phyloP scores from a whole-genome alignment of 768 basidiomycete species.

The Trametes villosa region DNA sequence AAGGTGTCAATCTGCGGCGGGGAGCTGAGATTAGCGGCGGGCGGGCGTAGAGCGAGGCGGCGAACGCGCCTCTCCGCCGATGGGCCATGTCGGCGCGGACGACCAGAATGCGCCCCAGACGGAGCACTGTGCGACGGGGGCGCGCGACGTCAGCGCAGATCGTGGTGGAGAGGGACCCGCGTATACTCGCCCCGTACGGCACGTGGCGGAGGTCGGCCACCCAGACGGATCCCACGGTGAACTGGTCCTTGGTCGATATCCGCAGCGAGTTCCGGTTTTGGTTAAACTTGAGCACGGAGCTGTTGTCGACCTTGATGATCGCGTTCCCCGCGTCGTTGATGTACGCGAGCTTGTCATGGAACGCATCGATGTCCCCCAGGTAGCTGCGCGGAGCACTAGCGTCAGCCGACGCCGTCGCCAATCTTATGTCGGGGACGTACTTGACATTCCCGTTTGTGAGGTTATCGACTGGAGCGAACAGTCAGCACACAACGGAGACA shows the following conservation, averaged over 20 bases:
- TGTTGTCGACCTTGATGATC: conserved; percentile 79
- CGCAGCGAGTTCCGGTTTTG: conserved; percentile 71
- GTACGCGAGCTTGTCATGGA: conserved; percentile 57
- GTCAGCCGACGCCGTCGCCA: not conserved
- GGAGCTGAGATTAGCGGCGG: conserved; percentile 36
- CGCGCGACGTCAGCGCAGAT: not conserved
- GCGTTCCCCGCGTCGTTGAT: conserved; percentile 72
- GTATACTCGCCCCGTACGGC: conserved; percentile 58
- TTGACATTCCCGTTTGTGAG: conserved; percentile 67
- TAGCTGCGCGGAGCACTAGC: conserved; percentile 41
- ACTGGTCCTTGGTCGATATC: conserved; percentile 61
- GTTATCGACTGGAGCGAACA: conserved; percentile 56
- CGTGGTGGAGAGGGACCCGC: not conserved
- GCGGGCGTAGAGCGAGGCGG: conserved; percentile 8
- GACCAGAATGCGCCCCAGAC: conserved; percentile 72
- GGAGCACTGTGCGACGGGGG: conserved; percentile 56
- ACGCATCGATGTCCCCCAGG: conserved; percentile 48
- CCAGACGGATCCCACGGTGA: conserved; percentile 64
- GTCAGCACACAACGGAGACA: not conserved
- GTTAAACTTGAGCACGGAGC: conserved; percentile 50
- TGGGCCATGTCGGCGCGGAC: conserved; percentile 62
- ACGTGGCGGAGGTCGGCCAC: conserved; percentile 66
- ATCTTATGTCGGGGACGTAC: conserved; percentile 36
- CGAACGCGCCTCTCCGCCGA: conserved; percentile 52
- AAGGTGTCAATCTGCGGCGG: conserved; percentile 58